These are phyloP conservation scores for Blepharisma undulans DNA, from an alignment of 169 alveolate genomes.

Conservation along the genomic window DNA sequence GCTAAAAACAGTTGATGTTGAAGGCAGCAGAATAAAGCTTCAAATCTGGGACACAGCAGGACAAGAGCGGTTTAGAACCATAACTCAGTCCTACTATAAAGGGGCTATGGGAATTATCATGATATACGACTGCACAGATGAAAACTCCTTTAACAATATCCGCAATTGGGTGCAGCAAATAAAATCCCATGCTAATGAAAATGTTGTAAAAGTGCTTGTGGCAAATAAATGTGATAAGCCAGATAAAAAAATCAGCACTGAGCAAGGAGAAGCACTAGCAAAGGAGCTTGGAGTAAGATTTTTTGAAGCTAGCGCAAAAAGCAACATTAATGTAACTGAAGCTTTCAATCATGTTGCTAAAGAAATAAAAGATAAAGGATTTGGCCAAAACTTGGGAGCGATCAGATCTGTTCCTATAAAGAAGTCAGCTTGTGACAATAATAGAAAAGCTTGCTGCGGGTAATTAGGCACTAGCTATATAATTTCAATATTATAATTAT, in stretches of 20 bases:
- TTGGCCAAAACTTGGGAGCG: neutral
- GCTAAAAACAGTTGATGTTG: slow-evolving; percentile 88
- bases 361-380: slow-evolving; percentile 53
- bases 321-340: slow-evolving; percentile 90
- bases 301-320: slow-evolving; percentile 93
- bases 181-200: slow-evolving; percentile 81
- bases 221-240: slow-evolving; percentile 92
- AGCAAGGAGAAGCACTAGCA: slow-evolving; percentile 85
- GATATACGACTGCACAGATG: slow-evolving; percentile 92
- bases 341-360: slow-evolving; percentile 69
- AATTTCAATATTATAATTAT: too few relatives aligned
- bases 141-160: slow-evolving; percentile 92
- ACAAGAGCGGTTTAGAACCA: slow-evolving; percentile 94
- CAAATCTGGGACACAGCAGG: slow-evolving; percentile 98
- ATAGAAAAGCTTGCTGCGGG: neutral
- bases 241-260: slow-evolving; percentile 71
- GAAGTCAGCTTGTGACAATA: neutral
- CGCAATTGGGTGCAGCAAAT: slow-evolving; percentile 91
- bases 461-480: neutral
- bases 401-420: neutral
- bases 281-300: slow-evolving; percentile 84
- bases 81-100: slow-evolving; percentile 93
- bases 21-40: slow-evolving; percentile 86
- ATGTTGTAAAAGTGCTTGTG: slow-evolving; percentile 87
- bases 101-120: slow-evolving; percentile 95